Base-by-base conservation (phyloP, 2,329 filamentous ascomycete genomes). In the Simplicillium aogashimaense region DNA sequence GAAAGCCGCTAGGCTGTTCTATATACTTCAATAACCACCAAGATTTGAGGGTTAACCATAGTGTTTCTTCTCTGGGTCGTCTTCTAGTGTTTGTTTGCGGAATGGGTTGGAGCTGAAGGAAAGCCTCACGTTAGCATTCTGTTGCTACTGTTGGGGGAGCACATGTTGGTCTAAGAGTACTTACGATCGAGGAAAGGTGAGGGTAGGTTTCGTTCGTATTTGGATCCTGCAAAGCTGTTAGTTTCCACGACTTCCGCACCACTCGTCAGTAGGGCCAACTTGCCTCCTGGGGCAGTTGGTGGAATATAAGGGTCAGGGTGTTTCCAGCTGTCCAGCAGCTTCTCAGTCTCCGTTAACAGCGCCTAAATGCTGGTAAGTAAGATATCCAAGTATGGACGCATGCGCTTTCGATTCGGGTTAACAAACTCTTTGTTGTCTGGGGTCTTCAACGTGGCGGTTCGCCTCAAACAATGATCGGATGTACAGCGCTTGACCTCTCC, bases 401-500 rank as follows among this genome's bases (percentile, higher is more conserved):
- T 25, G 20, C 20, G 9, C 9, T 25, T 25, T 25, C 20, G 20
- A 5, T 25, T 25, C 20, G 20, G 20, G 14, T 36, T 6, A 12
- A 39, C 72, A 47, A 74, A 94, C 90, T 66, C 82, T 81, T 66
- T 90, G 84, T 65, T 89, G 84, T 63, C 87, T 78, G 29, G 86
- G 86, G 57, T 95, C 86, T 43, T 76, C 78, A 45, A 97, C 71
- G 58, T 87, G 71, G 59, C 79, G 86, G 64, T 98, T 97, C 43
- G 87, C 87, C 61, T 98, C 92, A 59, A 97, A 98, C 12, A 97
- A 74, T 30, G 84, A 88, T 53, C 92, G 83, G 54, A 98, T 94
- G 63, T 98, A 97, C 47, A 97, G 70, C 28, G 92, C 92, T 65
- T 97, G 92, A 46, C 90, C 89, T 53, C 92, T 83, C 90, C 92